A percentile compares a stretch with the other conserved stretches of the same genome.
Evolutionary conservation across 805 yeast species (phyloP).

Genomic region (Diddensiella caesifluorescens): DNA sequence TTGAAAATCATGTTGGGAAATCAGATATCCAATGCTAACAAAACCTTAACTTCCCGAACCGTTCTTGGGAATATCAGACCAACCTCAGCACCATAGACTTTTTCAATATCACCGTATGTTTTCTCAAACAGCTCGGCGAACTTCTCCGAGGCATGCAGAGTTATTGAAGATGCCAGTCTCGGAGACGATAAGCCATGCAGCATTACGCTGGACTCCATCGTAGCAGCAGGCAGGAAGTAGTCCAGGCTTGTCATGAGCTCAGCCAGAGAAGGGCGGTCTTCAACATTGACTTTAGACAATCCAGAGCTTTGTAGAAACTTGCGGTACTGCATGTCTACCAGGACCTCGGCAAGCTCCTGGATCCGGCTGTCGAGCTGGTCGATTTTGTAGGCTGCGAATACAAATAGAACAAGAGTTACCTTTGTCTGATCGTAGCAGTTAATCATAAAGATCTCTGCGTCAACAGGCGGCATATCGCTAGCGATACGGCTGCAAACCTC

Average conservation of each 20-base stretch:
- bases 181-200: conserved; percentile 34
- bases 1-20: too few species aligned
- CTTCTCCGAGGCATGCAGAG: conserved; percentile 28
- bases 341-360: conserved; percentile 26
- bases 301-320: conserved; percentile 24
- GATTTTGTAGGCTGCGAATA: conserved; percentile 29
- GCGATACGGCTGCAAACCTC: conserved; percentile 29
- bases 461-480: conserved; percentile 28
- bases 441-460: conserved; percentile 29
- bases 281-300: conserved; percentile 2
- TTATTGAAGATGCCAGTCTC: conserved; percentile 28
- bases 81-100: conserved; percentile 23
- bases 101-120: conserved; percentile 26
- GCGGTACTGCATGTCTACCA: conserved; percentile 26
- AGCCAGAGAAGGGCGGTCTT: conserved; percentile 11
- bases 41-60: conserved; percentile 26
- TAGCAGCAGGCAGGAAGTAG: conserved; percentile 33
- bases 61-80: conserved; percentile 27
- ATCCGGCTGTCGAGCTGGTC: conserved; percentile 27
- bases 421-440: conserved; percentile 35
- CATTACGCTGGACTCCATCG: conserved; percentile 27
- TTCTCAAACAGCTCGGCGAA: conserved; percentile 30
- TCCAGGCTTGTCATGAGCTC: conserved; percentile 27
- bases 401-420: conserved; percentile 27
- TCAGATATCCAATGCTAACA: conserved; percentile 23